A percentile compares a stretch with the other conserved stretches of the same genome.
phyloP scores from a whole-genome alignment of 2,329 filamentous ascomycete species.

The Aspergillus sp. region DNA sequence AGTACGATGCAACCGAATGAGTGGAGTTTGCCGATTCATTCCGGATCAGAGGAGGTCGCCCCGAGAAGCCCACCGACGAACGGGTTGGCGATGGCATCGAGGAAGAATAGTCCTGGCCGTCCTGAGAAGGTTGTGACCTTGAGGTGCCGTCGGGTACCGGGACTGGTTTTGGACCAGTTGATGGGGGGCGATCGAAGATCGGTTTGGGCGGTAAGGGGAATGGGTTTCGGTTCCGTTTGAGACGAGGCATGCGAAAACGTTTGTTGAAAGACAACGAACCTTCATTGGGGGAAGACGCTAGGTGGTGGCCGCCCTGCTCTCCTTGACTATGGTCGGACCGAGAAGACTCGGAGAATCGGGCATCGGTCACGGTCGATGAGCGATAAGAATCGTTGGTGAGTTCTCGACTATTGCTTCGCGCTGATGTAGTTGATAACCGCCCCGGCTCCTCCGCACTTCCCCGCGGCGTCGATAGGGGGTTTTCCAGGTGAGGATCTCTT shows the following conservation, averaged over 20 bases:
- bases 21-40: slow-evolving; percentile 59
- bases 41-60: slow-evolving; percentile 45
- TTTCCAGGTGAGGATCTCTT: slow-evolving; percentile 22
- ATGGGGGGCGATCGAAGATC: slow-evolving; percentile 9
- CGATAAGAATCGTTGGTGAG: slow-evolving; percentile 58
- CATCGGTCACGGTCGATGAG: slow-evolving; percentile 52
- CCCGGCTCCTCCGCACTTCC: slow-evolving; percentile 59
- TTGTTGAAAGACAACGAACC: slow-evolving; percentile 58
- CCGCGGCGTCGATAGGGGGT: slow-evolving; percentile 32
- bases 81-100: slow-evolving; percentile 45
- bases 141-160: slow-evolving; percentile 12
- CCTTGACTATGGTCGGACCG: slow-evolving; percentile 77
- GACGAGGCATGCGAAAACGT: slow-evolving; percentile 74
- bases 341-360: slow-evolving; percentile 75
- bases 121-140: slow-evolving; percentile 19
- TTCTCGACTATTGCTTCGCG: slow-evolving; percentile 46
- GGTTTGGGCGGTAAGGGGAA: slow-evolving; percentile 84
- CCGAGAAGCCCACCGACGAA: slow-evolving; percentile 45
- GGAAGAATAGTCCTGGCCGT: slow-evolving; percentile 30
- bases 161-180: slow-evolving; percentile 13
- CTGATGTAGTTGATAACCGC: slow-evolving; percentile 43
- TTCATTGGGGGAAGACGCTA: slow-evolving; percentile 56
- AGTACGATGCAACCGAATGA: slow-evolving; percentile 56
- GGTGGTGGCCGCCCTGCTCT: slow-evolving; percentile 54
- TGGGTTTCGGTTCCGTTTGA: slow-evolving; percentile 67